Evolutionary conservation across 140 eudicot genomes (phyloP), one percentile per base, ranked within the genome.

Genomic region (Ambrosia hybrid): DNA sequence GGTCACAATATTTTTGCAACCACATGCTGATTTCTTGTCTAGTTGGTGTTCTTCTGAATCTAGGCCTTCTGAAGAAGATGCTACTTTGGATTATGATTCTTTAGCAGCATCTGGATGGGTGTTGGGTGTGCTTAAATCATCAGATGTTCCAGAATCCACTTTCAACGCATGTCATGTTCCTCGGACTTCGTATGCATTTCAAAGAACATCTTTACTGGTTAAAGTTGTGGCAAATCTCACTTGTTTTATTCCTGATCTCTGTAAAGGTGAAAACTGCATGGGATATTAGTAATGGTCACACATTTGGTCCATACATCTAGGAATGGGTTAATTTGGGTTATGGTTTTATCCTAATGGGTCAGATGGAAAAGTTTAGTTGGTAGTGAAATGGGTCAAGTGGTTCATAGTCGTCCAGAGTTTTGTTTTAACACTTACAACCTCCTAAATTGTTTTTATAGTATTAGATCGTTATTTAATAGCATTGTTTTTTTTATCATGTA

Each of bases 201-300:
- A 91, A 74, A 89, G 96, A 78, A 88, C 97, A 37, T 85, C 99
- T 30, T 77, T 95, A 73, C 76, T 95, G 83, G 93, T 95, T 73
- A 95, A 95, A 95, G 85, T 91, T 9, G 87, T 95, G 17, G 99
- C 99, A 65, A 95, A 95, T 80, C 99, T 95, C 72, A 96, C 94
- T 73, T 95, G 97, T 79, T 91, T 83, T 73, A 86, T 82, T 72
- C 97, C 97, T 33, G 88, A 88, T 75, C 78, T 95, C 57, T 91
- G 97, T 68, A 87, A 86, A 80, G 99, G 99, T 95, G 67, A 84
- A 62, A 72, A 63, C 76, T 74, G 39, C 70, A 52, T 41, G 34
- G n/a, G 30, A 39, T 15, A 56, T 71, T 26, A 52, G 48, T 55
- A 13, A 53, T 38, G 55, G 30, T 38, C 11, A 17, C 12, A 14